phyloP scores from a whole-genome alignment of 306 rosid genomes.

The Castanospermum australe region DNA sequence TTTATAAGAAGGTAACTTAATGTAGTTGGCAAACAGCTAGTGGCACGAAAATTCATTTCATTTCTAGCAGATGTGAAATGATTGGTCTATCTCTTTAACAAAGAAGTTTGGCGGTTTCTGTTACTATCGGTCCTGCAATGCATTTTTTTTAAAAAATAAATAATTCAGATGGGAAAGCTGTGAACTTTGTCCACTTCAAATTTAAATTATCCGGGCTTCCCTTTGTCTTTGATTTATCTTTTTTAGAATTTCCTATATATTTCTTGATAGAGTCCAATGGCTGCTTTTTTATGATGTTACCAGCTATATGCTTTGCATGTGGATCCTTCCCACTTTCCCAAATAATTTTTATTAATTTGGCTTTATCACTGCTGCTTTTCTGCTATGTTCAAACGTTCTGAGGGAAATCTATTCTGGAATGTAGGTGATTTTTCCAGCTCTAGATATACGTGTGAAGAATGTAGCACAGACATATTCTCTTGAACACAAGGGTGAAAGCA shows the following conservation, averaged over 20 bases:
- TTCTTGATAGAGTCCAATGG: conserved; percentile 16
- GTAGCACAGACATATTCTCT: conserved; percentile 98
- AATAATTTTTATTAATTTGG: not conserved
- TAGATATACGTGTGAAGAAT: conserved; percentile 97
- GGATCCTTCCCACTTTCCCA: not conserved
- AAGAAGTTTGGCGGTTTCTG: not conserved
- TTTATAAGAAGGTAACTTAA: not conserved
- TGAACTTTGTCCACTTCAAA: not conserved
- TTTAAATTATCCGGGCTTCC: conserved; percentile 2
- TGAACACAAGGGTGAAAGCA: conserved; percentile 89
- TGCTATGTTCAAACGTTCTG: conserved; percentile 24
- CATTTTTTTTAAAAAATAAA: not conserved
- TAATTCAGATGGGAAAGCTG: conserved; percentile 25
- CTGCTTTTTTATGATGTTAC: conserved; percentile 12
- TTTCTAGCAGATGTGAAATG: conserved; percentile 19
- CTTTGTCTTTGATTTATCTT: conserved; percentile 10
- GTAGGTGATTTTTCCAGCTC: conserved; percentile 96
- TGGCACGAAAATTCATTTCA: not conserved
- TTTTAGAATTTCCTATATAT: not conserved
- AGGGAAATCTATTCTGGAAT: conserved; percentile 31
- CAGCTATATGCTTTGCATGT: not conserved
- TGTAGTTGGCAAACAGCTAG: conserved; percentile 1
- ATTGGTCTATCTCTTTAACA: not conserved
- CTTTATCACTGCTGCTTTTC: conserved; percentile 15
- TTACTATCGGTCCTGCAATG: not conserved